A percentile compares a stretch with the other conserved stretches of the same genome.
These are phyloP conservation scores for Pseudocercospora fijiensis DNA, from an alignment of 2,329 filamentous ascomycete species.

Conservation along the genomic window DNA sequence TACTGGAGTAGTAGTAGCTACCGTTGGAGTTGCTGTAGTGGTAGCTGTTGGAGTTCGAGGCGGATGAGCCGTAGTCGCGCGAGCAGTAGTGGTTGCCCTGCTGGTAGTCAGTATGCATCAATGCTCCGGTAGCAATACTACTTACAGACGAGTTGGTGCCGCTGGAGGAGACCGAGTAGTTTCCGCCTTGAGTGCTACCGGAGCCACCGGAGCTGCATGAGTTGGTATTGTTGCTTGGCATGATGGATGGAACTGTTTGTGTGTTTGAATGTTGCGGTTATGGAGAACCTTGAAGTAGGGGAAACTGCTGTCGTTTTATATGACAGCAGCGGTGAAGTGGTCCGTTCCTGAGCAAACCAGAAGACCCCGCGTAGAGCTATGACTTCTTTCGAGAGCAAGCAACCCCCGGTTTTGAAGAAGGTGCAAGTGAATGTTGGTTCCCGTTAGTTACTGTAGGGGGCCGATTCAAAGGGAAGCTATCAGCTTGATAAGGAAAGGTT, in stretches of 20 bases:
- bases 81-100: slow-evolving; percentile 69
- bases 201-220: slow-evolving; percentile 16
- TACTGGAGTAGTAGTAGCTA: slow-evolving; percentile 67
- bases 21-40: slow-evolving; percentile 66
- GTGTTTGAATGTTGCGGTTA: neutral
- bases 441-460: neutral
- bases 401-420: neutral
- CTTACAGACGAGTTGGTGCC: slow-evolving; percentile 65
- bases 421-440: slow-evolving; percentile 3
- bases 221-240: slow-evolving; percentile 18
- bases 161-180: slow-evolving; percentile 44
- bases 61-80: slow-evolving; percentile 61
- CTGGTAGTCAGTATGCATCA: neutral
- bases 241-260: neutral
- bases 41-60: slow-evolving; percentile 59
- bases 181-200: slow-evolving; percentile 44
- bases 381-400: neutral
- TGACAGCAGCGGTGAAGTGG: neutral
- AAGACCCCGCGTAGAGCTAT: slow-evolving; percentile 1
- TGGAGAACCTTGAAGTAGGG: neutral
- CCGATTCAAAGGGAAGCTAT: neutral
- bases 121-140: neutral
- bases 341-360: neutral
- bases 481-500: neutral
- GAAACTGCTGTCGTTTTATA: neutral